Conservation (phyloP, 768 basidiomycete species). For the Boletus eberwhitei region DNA sequence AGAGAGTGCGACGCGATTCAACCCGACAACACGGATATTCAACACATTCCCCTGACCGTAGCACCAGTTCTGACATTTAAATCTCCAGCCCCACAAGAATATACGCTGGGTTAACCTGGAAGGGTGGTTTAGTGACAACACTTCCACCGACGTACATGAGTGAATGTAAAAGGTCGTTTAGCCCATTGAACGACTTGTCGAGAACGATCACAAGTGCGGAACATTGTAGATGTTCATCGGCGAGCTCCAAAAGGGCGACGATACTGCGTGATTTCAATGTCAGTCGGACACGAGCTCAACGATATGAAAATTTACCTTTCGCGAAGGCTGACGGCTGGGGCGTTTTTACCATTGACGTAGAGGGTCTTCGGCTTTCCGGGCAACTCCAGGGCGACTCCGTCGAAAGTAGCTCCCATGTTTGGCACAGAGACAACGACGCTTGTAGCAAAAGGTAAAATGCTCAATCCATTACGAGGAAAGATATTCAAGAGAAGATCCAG, state of each 20-base stretch:
- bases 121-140: slow-evolving; percentile 78
- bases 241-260: slow-evolving; percentile 82
- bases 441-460: slow-evolving; percentile 67
- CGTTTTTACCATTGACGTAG: slow-evolving; percentile 83
- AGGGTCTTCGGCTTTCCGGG: slow-evolving; percentile 71
- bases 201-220: slow-evolving; percentile 76
- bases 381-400: slow-evolving; percentile 74
- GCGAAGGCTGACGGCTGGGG: slow-evolving; percentile 71
- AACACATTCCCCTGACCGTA: slow-evolving; percentile 30
- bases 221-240: slow-evolving; percentile 80
- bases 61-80: slow-evolving; percentile 28
- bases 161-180: slow-evolving; percentile 78
- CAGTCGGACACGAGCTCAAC: slow-evolving; percentile 2
- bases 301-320: slow-evolving; percentile 58
- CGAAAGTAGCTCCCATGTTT: slow-evolving; percentile 64
- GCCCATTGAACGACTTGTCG: slow-evolving; percentile 65
- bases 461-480: slow-evolving; percentile 70
- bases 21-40: slow-evolving; percentile 23
- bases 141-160: slow-evolving; percentile 91
- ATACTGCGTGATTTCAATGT: slow-evolving; percentile 46
- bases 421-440: slow-evolving; percentile 72
- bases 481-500: slow-evolving; percentile 76
- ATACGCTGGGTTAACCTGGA: slow-evolving; percentile 71
- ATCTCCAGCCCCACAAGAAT: slow-evolving; percentile 87
- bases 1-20: slow-evolving; percentile 11